A percentile compares a stretch with the other conserved stretches of the same genome.
phyloP scores from a whole-genome alignment of 768 basidiomycete species.

The Crassisporium funariophilum region DNA sequence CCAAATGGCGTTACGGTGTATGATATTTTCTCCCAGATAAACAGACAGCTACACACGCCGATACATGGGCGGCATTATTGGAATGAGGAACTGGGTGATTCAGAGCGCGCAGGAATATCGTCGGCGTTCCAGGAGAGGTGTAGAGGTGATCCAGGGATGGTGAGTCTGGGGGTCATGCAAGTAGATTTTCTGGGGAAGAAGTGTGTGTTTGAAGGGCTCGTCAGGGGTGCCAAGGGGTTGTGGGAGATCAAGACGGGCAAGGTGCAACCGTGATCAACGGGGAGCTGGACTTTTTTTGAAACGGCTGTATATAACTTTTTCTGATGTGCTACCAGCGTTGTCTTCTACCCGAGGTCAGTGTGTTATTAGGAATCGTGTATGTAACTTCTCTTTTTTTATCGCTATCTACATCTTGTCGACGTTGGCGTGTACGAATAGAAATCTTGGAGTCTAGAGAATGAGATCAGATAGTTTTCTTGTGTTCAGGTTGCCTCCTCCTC shows the following conservation, averaged over 20 bases:
- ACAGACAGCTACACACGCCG: constrained; percentile 40
- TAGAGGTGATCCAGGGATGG: constrained; percentile 31
- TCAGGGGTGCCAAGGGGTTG: constrained; percentile 54
- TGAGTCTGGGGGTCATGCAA: constrained; percentile 47
- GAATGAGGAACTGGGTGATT: constrained; percentile 54
- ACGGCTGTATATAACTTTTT: too few relatives aligned
- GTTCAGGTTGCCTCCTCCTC: too few relatives aligned
- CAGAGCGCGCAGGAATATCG: constrained; percentile 45
- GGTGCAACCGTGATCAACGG: too few relatives aligned
- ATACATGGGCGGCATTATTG: constrained; percentile 58
- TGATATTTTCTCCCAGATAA: constrained; percentile 55
- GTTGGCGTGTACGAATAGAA: too few relatives aligned
- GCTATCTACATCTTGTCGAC: too few relatives aligned
- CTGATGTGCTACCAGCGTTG: too few relatives aligned
- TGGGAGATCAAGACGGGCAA: constrained; percentile 64
- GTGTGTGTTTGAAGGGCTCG: constrained; percentile 54
- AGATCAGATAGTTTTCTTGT: too few relatives aligned
- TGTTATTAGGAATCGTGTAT: too few relatives aligned
- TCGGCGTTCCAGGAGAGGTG: constrained; percentile 50
- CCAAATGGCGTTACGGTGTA: constrained; percentile 59
- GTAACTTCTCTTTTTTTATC: too few relatives aligned
- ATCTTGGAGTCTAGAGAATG: too few relatives aligned
- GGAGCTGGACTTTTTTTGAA: too few relatives aligned
- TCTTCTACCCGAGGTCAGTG: too few relatives aligned
- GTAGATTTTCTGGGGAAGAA: constrained; percentile 64